Conservation (phyloP, 768 basidiomycete genomes). For the Punctularia strigosozonata region DNA sequence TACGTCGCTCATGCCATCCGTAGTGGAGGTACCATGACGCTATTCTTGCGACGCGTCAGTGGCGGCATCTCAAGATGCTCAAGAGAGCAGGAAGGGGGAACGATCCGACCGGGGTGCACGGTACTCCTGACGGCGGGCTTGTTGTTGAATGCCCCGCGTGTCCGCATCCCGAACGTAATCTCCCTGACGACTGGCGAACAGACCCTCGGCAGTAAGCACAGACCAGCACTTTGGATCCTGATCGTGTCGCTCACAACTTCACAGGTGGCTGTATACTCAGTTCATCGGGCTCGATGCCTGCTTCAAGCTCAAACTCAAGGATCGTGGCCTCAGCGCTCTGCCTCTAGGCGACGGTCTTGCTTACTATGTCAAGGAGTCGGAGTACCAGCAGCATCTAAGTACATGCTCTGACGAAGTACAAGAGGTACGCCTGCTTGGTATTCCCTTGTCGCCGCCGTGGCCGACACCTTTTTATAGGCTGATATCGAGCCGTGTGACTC, state of each 20-base stretch:
- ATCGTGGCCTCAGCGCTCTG: no score
- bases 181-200: conserved; percentile 3
- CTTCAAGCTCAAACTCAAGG: not conserved
- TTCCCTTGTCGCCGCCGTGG: no score
- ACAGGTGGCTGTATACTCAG: not conserved
- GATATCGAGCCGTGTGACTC: no score
- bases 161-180: conserved; percentile 4
- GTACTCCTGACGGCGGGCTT: conserved; percentile 1
- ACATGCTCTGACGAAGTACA: conserved; percentile 4
- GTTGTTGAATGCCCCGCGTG: conserved; percentile 4
- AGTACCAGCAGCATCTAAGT: conserved; percentile 7
- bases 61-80: not conserved
- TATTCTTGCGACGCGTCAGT: not conserved
- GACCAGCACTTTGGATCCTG: not conserved
- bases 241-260: not conserved
- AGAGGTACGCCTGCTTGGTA: no score
- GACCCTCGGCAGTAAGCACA: not conserved
- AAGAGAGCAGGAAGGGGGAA: conserved; percentile 2
- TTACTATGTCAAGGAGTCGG: conserved; percentile 9
- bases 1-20: not conserved
- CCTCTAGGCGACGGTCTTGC: conserved; percentile 15
- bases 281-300: not conserved
- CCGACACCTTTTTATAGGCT: no score
- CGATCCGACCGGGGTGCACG: conserved; percentile 3
- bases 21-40: conserved; percentile 4